A percentile compares a stretch with the other conserved stretches of the same genome.
Conservation (phyloP, 2,329 filamentous ascomycete species). For the Paracoccidioides brasiliensis region DNA sequence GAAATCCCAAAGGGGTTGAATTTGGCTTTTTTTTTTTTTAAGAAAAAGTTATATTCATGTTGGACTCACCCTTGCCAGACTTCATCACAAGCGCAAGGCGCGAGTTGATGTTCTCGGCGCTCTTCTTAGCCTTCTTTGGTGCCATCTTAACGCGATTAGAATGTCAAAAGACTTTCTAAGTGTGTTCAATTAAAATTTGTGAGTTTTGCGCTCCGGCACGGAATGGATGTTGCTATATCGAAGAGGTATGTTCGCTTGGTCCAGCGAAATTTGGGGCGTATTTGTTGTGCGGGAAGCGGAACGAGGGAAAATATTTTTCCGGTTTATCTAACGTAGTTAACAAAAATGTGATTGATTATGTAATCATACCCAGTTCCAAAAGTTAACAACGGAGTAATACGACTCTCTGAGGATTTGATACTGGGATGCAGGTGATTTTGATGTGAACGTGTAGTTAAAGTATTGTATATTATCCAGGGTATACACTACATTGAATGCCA, state of each 20-base stretch:
- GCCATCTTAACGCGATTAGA: slow-evolving; percentile 44
- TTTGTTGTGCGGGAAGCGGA: no score
- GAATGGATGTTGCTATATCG: not conserved
- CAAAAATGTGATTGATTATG: no score
- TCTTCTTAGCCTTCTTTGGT: slow-evolving; percentile 60
- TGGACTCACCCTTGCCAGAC: slow-evolving; percentile 41
- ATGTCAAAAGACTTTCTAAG: slow-evolving; percentile 11
- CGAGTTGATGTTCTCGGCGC: slow-evolving; percentile 66
- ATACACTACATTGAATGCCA: no score
- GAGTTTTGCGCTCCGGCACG: slow-evolving; percentile 27
- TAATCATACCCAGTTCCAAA: no score
- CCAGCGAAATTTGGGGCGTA: not conserved
- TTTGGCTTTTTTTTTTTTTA: not conserved
- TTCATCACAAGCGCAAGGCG: slow-evolving; percentile 58
- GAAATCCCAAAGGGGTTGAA: not conserved
- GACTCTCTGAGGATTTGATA: no score
- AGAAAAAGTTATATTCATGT: not conserved
- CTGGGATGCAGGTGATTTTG: no score
- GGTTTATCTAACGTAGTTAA: no score
- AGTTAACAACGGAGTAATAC: no score
- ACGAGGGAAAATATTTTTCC: no score
- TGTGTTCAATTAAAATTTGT: slow-evolving; percentile 6
- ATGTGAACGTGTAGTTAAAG: no score
- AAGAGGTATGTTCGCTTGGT: no score
- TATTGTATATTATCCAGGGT: no score